phyloP scores from a whole-genome alignment of 352 stramenopile species.

The Phytophthora idaei region DNA sequence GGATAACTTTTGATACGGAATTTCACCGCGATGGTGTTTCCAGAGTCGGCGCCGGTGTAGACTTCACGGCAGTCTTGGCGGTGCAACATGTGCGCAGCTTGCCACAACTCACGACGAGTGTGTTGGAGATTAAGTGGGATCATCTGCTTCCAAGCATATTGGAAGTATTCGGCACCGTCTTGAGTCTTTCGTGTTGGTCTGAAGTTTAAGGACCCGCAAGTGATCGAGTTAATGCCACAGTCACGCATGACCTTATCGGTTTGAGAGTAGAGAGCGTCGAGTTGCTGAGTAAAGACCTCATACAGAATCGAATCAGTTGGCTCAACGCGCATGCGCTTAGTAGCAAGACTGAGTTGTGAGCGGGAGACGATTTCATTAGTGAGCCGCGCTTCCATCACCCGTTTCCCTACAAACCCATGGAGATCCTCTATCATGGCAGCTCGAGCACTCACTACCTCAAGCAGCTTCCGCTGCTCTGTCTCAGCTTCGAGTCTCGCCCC shows the following conservation, averaged over 20 bases:
- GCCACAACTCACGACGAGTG: conserved; percentile 8
- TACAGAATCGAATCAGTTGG: conserved; percentile 6
- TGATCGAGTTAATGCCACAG: conserved; percentile 6
- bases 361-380: neutral
- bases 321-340: neutral
- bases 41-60: neutral
- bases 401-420: conserved; percentile 3
- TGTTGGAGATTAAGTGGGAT: conserved; percentile 9
- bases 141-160: conserved; percentile 13
- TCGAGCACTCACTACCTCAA: conserved; percentile 2
- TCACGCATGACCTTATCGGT: conserved; percentile 17
- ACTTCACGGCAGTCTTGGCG: conserved; percentile 5
- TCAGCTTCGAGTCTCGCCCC: conserved; percentile 10
- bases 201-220: neutral
- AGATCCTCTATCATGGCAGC: conserved; percentile 15
- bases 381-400: conserved; percentile 1
- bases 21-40: conserved; percentile 15
- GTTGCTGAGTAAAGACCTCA: conserved; percentile 7
- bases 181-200: conserved; percentile 5
- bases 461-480: conserved; percentile 12
- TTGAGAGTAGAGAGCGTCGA: conserved; percentile 13
- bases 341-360: neutral
- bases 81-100: conserved; percentile 16
- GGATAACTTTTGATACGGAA: conserved; percentile 2
- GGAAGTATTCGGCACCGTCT: conserved; percentile 3